Base-by-base conservation (phyloP, 176 grass and related monocot species). In the Dendrocalamus sinicus region DNA sequence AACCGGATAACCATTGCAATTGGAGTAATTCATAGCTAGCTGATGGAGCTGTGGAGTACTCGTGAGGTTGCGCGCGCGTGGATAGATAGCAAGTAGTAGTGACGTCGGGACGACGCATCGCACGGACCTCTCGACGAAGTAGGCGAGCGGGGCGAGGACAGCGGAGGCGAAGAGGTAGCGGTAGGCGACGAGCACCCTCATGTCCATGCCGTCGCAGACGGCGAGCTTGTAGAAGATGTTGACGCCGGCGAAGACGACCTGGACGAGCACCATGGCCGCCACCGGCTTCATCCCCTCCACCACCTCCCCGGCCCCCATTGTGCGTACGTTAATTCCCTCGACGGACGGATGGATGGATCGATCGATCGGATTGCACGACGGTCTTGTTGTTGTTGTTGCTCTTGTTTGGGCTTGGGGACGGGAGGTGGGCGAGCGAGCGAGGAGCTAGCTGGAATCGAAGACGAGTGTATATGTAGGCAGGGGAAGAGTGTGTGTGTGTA, bases 221-320 rank as follows among this genome's bases (percentile, higher is more conserved):
- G 96, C 96, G 1, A 99, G 85, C 90, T 99, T 96, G 84, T 94
- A 99, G 81, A 99, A 88, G 68, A 99, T 82, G 80, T 99, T 99
- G 4, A 92, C 87, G 26, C 90, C 93, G 23, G 96, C 91, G 70
- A 94, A 94, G 1, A 76, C 82, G 9, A 87, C 78, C 90, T 96
- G 96, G 45, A 94, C 75, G 64, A 92, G 6, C 60, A 94, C 81
- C 93, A 99, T 99, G 28, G 53, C 96, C 6, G 81, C 86, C 75
- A 84, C 89, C 10, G 92, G 81, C 78, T 83, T 90, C 47, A 84
- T 4, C 46, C 85, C 88, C 26, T 92, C 82, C 93, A 81, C 73
- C 52, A 86, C 26, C 24, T 35, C 82, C 17, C 67, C 52, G 22
- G 58, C 66, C 50, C 69, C 73, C 22, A 72, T 92, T 0, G 9